Percentiles rank a stretch among this genome's conserved stretches.
phyloP scores from a whole-genome alignment of 164 flowering plant genomes.

The Chimonanthus praecox region DNA sequence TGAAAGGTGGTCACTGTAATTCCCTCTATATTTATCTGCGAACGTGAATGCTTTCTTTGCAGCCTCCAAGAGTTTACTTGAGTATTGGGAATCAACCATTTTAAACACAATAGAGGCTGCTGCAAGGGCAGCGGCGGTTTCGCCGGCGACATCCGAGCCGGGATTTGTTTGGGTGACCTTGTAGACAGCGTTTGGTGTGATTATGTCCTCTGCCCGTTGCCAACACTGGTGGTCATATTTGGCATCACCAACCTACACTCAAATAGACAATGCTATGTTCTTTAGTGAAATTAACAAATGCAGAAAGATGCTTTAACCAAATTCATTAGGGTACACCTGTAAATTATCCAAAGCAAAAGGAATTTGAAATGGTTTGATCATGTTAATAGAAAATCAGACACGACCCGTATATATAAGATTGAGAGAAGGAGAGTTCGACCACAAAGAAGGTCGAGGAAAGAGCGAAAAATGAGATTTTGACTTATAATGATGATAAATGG shows the following conservation, averaged over 20 bases:
- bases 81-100: conserved; percentile 8
- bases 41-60: conserved; percentile 20
- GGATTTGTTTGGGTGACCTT: conserved; percentile 21
- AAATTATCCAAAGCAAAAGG: too few species aligned
- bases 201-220: conserved; percentile 38
- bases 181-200: conserved; percentile 19
- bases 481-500: background rate
- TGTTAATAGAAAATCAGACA: too few species aligned
- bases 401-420: too few species aligned
- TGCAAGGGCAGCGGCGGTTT: conserved; percentile 42
- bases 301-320: background rate
- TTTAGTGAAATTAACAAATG: background rate
- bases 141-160: conserved; percentile 36
- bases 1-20: conserved; percentile 20
- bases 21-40: conserved; percentile 21
- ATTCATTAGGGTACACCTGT: background rate
- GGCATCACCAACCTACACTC: conserved; percentile 28
- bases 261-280: background rate
- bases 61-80: conserved; percentile 11
- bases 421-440: too few species aligned
- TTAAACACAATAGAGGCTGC: conserved; percentile 31
- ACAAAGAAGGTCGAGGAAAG: too few species aligned
- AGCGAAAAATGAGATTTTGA: too few species aligned
- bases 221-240: conserved; percentile 28
- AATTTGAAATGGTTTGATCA: too few species aligned